These are phyloP conservation scores for Penicillium paradoxum DNA, from an alignment of 495 filamentous ascomycete genomes.

Conservation along the genomic window DNA sequence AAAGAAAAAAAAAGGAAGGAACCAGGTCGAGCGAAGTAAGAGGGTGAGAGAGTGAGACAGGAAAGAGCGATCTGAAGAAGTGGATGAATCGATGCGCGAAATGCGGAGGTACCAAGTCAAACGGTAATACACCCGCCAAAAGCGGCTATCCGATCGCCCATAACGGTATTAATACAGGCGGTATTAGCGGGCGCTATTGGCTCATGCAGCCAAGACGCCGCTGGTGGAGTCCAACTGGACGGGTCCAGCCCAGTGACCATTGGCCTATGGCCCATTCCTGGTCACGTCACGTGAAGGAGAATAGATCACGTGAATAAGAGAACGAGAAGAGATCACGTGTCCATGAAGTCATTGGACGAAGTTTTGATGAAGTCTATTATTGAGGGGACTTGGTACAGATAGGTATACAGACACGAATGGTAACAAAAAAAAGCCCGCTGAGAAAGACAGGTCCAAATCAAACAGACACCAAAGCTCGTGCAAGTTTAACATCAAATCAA, in stretches of 20 bases:
- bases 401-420: conserved; percentile 23
- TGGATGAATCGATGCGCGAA: conserved; percentile 30
- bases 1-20: conserved; percentile 8
- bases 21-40: conserved; percentile 8
- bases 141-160: conserved; percentile 8
- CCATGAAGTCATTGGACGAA: neutral
- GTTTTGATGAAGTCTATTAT: conserved; percentile 25
- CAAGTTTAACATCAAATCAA: conserved; percentile 27
- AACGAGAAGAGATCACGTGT: neutral
- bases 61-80: conserved; percentile 24
- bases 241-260: neutral
- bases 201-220: conserved; percentile 1
- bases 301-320: neutral
- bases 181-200: conserved; percentile 1
- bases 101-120: conserved; percentile 30
- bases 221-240: conserved; percentile 4
- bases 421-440: conserved; percentile 18
- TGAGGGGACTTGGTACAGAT: conserved; percentile 16
- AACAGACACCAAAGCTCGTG: conserved; percentile 31
- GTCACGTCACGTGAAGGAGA: no score
- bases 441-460: conserved; percentile 19
- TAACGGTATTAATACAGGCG: conserved; percentile 12
- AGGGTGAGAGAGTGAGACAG: conserved; percentile 15
- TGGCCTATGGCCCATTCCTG: conserved; percentile 3
- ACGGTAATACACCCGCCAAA: conserved; percentile 15